These are phyloP conservation scores for Xanthoparmelia taractica DNA, from an alignment of 495 filamentous ascomycete species.

Conservation along the genomic window DNA sequence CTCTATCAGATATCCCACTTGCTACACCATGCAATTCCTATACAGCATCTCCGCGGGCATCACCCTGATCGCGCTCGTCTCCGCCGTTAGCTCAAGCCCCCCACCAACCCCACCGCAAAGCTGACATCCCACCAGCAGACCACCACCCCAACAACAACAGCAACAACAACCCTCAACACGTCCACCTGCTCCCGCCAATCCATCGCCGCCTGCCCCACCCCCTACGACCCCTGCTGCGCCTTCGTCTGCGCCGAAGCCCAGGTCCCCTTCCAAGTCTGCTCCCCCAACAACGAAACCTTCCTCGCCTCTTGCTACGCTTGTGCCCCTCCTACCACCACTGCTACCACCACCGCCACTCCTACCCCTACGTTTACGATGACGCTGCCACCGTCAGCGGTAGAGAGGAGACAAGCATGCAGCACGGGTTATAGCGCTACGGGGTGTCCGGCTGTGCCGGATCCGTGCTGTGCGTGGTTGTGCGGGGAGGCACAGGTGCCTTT, in stretches of 20 bases:
- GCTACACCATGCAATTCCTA: background rate
- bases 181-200: constrained; percentile 13
- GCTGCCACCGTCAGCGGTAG: background rate
- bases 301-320: constrained; percentile 11
- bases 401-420: constrained; percentile 7
- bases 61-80: background rate
- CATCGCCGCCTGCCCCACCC: constrained; percentile 17
- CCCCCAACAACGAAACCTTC: constrained; percentile 14
- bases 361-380: constrained; percentile 7
- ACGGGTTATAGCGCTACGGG: constrained; percentile 5
- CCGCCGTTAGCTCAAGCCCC: background rate
- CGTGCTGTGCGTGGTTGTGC: constrained; percentile 19
- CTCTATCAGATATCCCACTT: background rate
- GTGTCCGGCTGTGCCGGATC: constrained; percentile 6
- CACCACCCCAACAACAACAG: background rate
- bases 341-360: too few relatives aligned
- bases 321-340: background rate
- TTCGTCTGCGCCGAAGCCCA: constrained; percentile 24
- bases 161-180: background rate
- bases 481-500: constrained; percentile 22
- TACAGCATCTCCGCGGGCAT: background rate
- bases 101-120: background rate
- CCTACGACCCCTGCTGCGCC: constrained; percentile 22
- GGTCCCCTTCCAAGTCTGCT: constrained; percentile 22
- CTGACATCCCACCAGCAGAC: background rate